Percentiles rank a stretch among this genome's conserved stretches.
Evolutionary conservation across 371 early-diverging fungal genomes (phyloP).

Genomic region (Mortierella sp.): DNA sequence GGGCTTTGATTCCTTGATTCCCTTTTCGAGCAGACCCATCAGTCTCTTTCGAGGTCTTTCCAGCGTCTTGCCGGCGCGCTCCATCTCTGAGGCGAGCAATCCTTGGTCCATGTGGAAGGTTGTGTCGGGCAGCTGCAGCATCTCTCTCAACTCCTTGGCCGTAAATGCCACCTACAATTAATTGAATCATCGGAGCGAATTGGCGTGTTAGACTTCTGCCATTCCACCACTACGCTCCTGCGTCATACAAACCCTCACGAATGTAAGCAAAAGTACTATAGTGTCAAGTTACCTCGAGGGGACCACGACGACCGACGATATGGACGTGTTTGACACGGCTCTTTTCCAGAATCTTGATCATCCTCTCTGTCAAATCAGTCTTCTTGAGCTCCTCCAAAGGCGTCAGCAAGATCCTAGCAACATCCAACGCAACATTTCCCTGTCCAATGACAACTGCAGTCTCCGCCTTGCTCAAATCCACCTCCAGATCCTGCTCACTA

Average conservation of each 20-base stretch:
- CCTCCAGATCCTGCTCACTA: slow-evolving; percentile 62
- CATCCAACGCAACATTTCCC: slow-evolving; percentile 97
- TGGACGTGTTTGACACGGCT: slow-evolving; percentile 86
- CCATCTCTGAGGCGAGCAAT: slow-evolving; percentile 65
- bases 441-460: slow-evolving; percentile 92
- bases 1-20: slow-evolving; percentile 53
- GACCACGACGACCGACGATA: slow-evolving; percentile 94
- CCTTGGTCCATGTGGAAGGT: slow-evolving; percentile 70
- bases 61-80: slow-evolving; percentile 46
- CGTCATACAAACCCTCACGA: not conserved
- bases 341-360: slow-evolving; percentile 76
- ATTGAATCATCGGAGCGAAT: not conserved
- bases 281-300: slow-evolving; percentile 77
- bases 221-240: not conserved
- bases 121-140: slow-evolving; percentile 81
- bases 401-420: slow-evolving; percentile 90
- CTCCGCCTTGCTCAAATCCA: slow-evolving; percentile 77
- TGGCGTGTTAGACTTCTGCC: not conserved
- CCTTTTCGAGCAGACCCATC: slow-evolving; percentile 83
- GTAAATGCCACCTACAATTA: slow-evolving; percentile 88
- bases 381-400: slow-evolving; percentile 80
- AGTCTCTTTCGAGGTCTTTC: slow-evolving; percentile 82
- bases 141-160: slow-evolving; percentile 95
- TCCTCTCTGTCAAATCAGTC: slow-evolving; percentile 91
- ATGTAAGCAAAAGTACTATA: not conserved